Evolutionary conservation across 805 yeast genomes (phyloP).

Genomic region (Limtongia smithiae): DNA sequence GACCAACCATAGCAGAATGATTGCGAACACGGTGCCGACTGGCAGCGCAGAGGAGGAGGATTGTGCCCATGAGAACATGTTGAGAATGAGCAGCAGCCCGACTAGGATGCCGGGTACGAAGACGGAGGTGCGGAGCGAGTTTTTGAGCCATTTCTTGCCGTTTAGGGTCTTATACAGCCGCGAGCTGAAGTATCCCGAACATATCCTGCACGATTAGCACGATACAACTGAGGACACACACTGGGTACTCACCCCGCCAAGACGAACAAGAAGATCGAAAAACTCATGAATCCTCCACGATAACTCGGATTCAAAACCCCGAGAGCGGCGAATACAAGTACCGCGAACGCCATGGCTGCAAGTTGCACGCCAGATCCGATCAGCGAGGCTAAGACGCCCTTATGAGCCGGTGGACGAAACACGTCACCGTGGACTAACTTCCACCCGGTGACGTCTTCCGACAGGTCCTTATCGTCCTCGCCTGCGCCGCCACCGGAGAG

Average conservation of each 20-base stretch:
- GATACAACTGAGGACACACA: not conserved
- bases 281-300: slow-evolving; percentile 62
- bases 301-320: slow-evolving; percentile 61
- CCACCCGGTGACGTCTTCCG: slow-evolving; percentile 46
- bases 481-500: slow-evolving; percentile 21
- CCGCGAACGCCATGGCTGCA: slow-evolving; percentile 57
- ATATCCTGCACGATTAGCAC: slow-evolving; percentile 35
- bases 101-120: slow-evolving; percentile 43
- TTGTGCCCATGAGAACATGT: slow-evolving; percentile 70
- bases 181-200: slow-evolving; percentile 71
- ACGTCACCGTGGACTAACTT: slow-evolving; percentile 53
- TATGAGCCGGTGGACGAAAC: slow-evolving; percentile 48
- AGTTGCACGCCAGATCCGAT: slow-evolving; percentile 76
- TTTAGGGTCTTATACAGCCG: slow-evolving; percentile 54
- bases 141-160: slow-evolving; percentile 40
- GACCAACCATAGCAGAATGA: slow-evolving; percentile 57
- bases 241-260: slow-evolving; percentile 52
- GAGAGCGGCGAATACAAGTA: slow-evolving; percentile 49
- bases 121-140: slow-evolving; percentile 35
- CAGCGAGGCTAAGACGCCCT: slow-evolving; percentile 51
- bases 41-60: slow-evolving; percentile 76
- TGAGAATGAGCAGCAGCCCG: slow-evolving; percentile 51
- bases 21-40: slow-evolving; percentile 63
- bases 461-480: slow-evolving; percentile 30
- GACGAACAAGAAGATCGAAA: slow-evolving; percentile 58